phyloP scores from a whole-genome alignment of 192 early-diverging fungal species.

The Fimicolochytrium jonesii region DNA sequence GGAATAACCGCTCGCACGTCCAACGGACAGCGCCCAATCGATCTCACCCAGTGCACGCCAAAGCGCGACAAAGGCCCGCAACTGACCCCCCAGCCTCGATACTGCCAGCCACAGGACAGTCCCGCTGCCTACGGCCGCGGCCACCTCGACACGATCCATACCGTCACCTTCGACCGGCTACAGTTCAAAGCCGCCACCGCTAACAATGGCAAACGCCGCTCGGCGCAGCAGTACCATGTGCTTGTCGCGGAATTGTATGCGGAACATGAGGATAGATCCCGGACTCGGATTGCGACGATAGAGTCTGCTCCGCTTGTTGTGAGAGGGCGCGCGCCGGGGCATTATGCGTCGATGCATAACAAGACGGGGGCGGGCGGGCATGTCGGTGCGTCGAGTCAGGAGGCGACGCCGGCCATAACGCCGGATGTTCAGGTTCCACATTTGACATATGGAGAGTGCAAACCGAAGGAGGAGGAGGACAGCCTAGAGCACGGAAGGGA shows the following conservation, averaged over 20 bases:
- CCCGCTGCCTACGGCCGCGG: not conserved
- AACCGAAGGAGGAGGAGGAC: too few relatives aligned
- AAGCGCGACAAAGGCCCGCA: conserved; percentile 95
- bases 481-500: too few relatives aligned
- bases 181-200: conserved; percentile 97
- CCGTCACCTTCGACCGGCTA: conserved; percentile 82
- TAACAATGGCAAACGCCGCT: conserved; percentile 89
- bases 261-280: conserved; percentile 55
- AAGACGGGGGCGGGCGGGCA: not conserved
- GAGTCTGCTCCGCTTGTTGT: conserved; percentile 85
- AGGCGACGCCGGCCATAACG: too few relatives aligned
- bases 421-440: too few relatives aligned
- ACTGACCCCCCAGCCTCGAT: conserved; percentile 43
- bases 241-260: conserved; percentile 75
- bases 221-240: conserved; percentile 92
- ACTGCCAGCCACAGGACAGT: conserved; percentile 11
- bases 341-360: conserved; percentile 59
- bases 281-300: conserved; percentile 60
- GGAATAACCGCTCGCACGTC: conserved; percentile 72
- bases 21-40: conserved; percentile 67
- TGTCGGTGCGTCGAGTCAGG: too few relatives aligned
- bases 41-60: conserved; percentile 87
- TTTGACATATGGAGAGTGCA: too few relatives aligned
- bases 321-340: conserved; percentile 90
- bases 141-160: conserved; percentile 24